phyloP scores from a whole-genome alignment of 257 asterid species.

The Gentiana macrophylla region DNA sequence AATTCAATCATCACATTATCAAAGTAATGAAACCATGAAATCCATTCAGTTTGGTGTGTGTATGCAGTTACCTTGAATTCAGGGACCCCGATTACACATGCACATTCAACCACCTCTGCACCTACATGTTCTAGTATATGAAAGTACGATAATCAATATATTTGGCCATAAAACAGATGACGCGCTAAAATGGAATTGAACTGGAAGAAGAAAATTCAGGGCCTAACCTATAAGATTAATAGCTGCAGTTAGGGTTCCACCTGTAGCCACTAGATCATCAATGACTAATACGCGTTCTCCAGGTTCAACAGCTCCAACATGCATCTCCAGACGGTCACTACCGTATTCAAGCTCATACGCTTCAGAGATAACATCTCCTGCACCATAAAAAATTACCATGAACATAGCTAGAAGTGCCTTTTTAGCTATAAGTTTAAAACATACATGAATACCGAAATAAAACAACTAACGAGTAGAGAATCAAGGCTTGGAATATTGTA shows the following conservation, averaged over 20 bases:
- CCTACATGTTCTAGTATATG: conserved; percentile 43
- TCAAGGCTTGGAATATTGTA: neutral
- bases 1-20: neutral
- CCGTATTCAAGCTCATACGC: conserved; percentile 80
- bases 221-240: conserved; percentile 60
- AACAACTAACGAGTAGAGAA: no score
- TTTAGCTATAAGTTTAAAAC: no score
- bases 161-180: neutral
- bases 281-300: conserved; percentile 65
- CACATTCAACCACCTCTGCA: conserved; percentile 71
- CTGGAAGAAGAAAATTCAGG: neutral
- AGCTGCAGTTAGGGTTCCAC: conserved; percentile 85
- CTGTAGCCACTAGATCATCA: conserved; percentile 87
- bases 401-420: no score
- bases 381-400: no score
- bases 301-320: conserved; percentile 58
- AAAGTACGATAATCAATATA: conserved; percentile 1
- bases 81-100: conserved; percentile 71
- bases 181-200: neutral
- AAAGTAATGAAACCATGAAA: no score
- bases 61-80: conserved; percentile 48
- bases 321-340: conserved; percentile 69
- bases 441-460: no score
- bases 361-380: conserved; percentile 59
- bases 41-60: no score